These are phyloP conservation scores for Monilinia aucupariae DNA, from an alignment of 2,329 filamentous ascomycete genomes.

Conservation along the genomic window DNA sequence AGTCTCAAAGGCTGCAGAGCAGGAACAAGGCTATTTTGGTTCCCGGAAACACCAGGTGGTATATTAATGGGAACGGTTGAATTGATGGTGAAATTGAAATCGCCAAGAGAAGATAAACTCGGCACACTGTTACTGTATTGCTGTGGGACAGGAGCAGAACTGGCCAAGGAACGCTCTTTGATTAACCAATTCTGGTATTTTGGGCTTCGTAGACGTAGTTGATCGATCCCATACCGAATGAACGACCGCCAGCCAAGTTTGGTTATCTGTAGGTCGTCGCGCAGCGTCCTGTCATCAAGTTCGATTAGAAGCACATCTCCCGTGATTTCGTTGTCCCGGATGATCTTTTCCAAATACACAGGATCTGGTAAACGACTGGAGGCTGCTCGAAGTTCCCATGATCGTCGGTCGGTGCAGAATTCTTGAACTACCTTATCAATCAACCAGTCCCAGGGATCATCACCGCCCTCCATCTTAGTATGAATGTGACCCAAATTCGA, in stretches of 20 bases:
- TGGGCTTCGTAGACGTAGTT: conserved; percentile 48
- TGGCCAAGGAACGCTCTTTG: background rate
- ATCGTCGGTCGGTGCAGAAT: conserved; percentile 52
- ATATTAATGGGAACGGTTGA: conserved; percentile 11
- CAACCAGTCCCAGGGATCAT: conserved; percentile 72
- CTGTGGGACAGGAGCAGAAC: background rate
- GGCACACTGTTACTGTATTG: background rate
- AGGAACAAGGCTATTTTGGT: background rate
- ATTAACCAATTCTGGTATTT: conserved; percentile 39
- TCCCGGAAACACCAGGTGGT: background rate
- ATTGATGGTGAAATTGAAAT: conserved; percentile 15
- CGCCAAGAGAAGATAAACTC: background rate
- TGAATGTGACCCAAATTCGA: background rate
- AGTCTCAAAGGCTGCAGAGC: conserved; percentile 3
- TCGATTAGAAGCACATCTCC: conserved; percentile 28
- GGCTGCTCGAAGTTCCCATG: conserved; percentile 41
- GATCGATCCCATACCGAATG: conserved; percentile 52
- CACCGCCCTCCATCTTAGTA: conserved; percentile 31
- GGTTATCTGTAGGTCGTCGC: conserved; percentile 28
- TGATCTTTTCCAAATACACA: conserved; percentile 44
- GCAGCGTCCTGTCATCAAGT: conserved; percentile 26
- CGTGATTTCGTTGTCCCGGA: conserved; percentile 56
- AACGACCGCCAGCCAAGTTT: conserved; percentile 25
- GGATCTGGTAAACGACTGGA: conserved; percentile 44
- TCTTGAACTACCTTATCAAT: conserved; percentile 60